These are phyloP conservation scores for Diutina rugosa DNA, from an alignment of 1,139 yeast genomes.

Conservation along the genomic window DNA sequence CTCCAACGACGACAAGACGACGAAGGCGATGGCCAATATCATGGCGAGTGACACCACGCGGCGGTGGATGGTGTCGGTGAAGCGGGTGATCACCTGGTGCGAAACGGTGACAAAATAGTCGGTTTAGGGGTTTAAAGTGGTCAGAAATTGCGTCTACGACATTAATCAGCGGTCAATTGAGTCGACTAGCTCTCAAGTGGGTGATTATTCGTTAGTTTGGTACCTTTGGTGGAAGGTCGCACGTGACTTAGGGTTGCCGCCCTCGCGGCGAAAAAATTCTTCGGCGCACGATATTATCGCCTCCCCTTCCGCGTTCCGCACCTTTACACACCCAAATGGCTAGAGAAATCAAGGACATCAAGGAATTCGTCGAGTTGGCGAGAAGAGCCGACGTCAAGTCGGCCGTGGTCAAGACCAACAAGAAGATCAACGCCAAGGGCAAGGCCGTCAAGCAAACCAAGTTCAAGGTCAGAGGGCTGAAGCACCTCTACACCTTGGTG, in stretches of 20 bases:
- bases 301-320: neutral
- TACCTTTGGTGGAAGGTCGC: neutral
- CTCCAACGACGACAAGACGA: conserved; percentile 32
- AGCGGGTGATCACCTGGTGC: conserved; percentile 46
- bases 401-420: conserved; percentile 85
- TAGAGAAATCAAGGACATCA: conserved; percentile 87
- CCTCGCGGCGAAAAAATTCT: neutral
- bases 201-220: no score
- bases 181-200: no score
- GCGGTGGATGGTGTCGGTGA: conserved; percentile 65
- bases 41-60: conserved; percentile 70
- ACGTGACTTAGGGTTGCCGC: neutral
- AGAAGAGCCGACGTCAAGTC: conserved; percentile 93
- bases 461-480: conserved; percentile 98
- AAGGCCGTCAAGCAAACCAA: conserved; percentile 87
- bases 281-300: neutral
- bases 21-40: conserved; percentile 47
- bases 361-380: conserved; percentile 95
- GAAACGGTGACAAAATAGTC: neutral
- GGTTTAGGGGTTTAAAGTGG: no score
- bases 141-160: neutral
- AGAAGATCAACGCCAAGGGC: conserved; percentile 77
- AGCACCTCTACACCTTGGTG: conserved; percentile 88
- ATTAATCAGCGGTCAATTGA: no score
- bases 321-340: neutral